Evolutionary conservation across 768 basidiomycete genomes (phyloP).

Genomic region (Cystofilobasidium bisporidii): DNA sequence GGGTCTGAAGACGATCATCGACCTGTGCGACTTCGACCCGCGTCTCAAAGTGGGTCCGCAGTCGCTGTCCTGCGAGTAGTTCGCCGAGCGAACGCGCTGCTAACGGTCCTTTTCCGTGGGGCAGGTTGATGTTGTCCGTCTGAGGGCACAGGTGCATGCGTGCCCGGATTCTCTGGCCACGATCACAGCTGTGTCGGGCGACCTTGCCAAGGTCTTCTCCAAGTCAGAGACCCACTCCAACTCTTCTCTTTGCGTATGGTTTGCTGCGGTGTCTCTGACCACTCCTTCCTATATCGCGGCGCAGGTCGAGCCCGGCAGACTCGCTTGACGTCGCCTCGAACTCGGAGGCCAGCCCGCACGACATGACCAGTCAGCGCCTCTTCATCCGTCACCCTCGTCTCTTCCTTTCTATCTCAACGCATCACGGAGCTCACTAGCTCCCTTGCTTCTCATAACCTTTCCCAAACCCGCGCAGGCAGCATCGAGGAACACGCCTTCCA

Average conservation of each 20-base stretch:
- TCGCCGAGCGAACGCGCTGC: too few species aligned
- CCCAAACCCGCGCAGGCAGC: conserved; percentile 37
- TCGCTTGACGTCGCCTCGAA: too few species aligned
- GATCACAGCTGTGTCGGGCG: conserved; percentile 32
- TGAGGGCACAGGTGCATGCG: conserved; percentile 29
- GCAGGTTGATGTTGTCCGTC: conserved; percentile 18
- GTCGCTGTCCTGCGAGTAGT: too few species aligned
- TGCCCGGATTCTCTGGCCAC: conserved; percentile 41
- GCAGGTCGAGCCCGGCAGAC: too few species aligned
- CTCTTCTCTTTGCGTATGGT: not conserved
- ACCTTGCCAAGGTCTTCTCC: conserved; percentile 32
- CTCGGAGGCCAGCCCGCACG: not conserved
- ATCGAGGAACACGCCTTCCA: conserved; percentile 77
- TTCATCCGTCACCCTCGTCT: too few species aligned
- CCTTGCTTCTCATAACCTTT: too few species aligned
- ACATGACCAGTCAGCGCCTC: not conserved
- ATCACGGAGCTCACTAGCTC: too few species aligned
- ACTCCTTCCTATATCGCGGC: too few species aligned
- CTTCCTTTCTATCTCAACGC: not conserved
- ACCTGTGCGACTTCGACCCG: conserved; percentile 12
- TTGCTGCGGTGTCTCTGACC: not conserved
- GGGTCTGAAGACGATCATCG: conserved; percentile 25
- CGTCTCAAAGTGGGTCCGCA: conserved; percentile 28
- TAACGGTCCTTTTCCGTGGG: too few species aligned
- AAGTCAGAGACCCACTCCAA: conserved; percentile 26